Base-by-base conservation (phyloP, 1,284 basidiomycete genomes). In the Malassezia obtusa region DNA sequence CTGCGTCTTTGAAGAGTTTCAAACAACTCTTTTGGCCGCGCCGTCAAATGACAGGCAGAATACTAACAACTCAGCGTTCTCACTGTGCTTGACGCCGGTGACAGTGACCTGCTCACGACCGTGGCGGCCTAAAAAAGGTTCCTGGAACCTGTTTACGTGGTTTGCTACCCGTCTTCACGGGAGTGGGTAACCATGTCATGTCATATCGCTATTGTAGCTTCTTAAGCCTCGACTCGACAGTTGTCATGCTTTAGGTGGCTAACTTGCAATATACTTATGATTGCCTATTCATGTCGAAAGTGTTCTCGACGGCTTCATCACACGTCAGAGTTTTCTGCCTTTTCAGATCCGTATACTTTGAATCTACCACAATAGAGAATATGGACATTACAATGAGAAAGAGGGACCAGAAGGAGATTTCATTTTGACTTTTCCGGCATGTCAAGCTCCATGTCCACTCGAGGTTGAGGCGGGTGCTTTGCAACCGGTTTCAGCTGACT, bases 11-110 rank as follows among this genome's bases (percentile, higher is more conserved):
- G 21, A 12, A 25, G 24, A 30, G 30, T 45, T 24, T 14, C 12
- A 30, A 2, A 2, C 12, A 2, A 31, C 30, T 3, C n/a, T 17
- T 15, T 24, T 28, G n/a, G n/a, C n/a, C n/a, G n/a, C n/a, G n/a
- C n/a, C n/a, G n/a, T n/a, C n/a, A n/a, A 35, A 11, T 22, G 10
- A 14, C 12, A 26, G 22, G 22, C 32, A 15, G 17, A 11, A 33
- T 57, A 32, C 48, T 52, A 48, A 52, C 55, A 6, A 49, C 2
- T 11, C 50, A 71, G 71, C 82, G 88, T 95, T 75, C 92, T 96
- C 88, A 91, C 91, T 70, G 84, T 98, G 77, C 81, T 85, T 71
- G 90, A 95, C 80, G 87, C 86, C 68, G 94, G 92, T 77, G 92
- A 98, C 81, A 91, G 88, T 68, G 92, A 96, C 78, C 82, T 98